phyloP scores from a whole-genome alignment of 129 eudicot genomes.

The Scalesia atractyloides region DNA sequence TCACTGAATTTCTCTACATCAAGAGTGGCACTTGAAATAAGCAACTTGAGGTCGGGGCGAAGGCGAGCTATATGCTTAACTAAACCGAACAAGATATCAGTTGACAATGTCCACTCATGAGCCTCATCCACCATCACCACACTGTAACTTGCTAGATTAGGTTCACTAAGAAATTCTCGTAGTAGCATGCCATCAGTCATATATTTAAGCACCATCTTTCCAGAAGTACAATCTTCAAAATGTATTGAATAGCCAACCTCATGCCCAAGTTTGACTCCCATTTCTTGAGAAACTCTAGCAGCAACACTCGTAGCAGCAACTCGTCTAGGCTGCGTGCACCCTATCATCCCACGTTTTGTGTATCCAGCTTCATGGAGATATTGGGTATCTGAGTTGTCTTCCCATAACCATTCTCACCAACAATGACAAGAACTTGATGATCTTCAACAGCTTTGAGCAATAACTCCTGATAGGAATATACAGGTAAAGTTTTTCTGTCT shows the following conservation, averaged over 20 bases:
- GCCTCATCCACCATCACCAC: conserved; percentile 99
- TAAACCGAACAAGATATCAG: conserved; percentile 87
- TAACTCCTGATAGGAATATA: conserved; percentile 71
- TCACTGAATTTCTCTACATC: conserved; percentile 95
- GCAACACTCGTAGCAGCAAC: conserved; percentile 93
- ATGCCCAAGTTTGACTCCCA: conserved; percentile 90
- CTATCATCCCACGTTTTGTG: conserved; percentile 79
- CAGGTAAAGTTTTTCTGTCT: conserved; percentile 85
- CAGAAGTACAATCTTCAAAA: background rate
- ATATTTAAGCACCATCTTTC: conserved; percentile 39
- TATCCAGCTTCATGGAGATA: conserved; percentile 96
- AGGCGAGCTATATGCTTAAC: conserved; percentile 93
- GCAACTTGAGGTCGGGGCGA: conserved; percentile 86
- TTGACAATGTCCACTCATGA: conserved; percentile 89
- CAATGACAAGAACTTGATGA: conserved; percentile 93
- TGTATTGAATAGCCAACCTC: conserved; percentile 12
- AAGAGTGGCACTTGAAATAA: conserved; percentile 92
- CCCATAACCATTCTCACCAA: conserved; percentile 97
- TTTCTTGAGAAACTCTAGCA: conserved; percentile 90
- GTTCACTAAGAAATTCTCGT: conserved; percentile 44
- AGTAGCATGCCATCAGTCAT: conserved; percentile 54
- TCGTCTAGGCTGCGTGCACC: conserved; percentile 86
- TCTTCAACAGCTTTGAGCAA: conserved; percentile 74
- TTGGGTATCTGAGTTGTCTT: conserved; percentile 95
- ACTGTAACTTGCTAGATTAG: conserved; percentile 51